Percentiles rank a stretch among this genome's conserved stretches.
These are phyloP conservation scores for Gnaphalium uliginosum DNA, from an alignment of 129 eudicot species.

Conservation along the genomic window DNA sequence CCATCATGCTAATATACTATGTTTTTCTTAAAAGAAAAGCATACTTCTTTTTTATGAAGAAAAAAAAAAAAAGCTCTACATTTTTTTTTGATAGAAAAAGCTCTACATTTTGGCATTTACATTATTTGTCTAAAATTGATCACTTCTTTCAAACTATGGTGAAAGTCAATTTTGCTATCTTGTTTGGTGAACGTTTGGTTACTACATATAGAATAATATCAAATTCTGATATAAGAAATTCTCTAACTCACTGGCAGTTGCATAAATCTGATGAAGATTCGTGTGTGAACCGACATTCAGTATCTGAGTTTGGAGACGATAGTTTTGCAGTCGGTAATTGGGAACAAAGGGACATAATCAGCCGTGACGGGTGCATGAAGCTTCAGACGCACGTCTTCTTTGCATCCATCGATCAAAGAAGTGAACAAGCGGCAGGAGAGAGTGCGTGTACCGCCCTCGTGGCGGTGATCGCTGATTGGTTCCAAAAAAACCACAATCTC, in stretches of 20 bases:
- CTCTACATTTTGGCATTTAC: background rate
- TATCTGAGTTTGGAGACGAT: slow-evolving; percentile 92
- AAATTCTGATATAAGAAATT: slow-evolving; percentile 6
- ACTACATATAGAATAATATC: slow-evolving; percentile 4
- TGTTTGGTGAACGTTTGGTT: background rate
- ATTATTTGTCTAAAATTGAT: background rate
- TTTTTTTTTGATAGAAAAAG: background rate
- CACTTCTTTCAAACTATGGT: background rate
- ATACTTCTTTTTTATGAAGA: background rate
- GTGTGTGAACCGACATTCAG: slow-evolving; percentile 43
- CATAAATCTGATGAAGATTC: slow-evolving; percentile 68
- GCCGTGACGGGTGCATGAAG: slow-evolving; percentile 90
- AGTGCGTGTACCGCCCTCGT: slow-evolving; percentile 98
- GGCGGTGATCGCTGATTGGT: slow-evolving; percentile 94
- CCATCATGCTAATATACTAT: background rate
- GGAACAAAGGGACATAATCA: slow-evolving; percentile 80
- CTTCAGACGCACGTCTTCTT: slow-evolving; percentile 77
- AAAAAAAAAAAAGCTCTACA: background rate
- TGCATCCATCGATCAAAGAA: slow-evolving; percentile 95
- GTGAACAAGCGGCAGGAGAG: slow-evolving; percentile 94
- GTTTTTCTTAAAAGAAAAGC: background rate
- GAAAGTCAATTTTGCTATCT: background rate
- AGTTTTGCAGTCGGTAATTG: slow-evolving; percentile 86
- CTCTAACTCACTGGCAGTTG: slow-evolving; percentile 42
- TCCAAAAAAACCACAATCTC: slow-evolving; percentile 62